A percentile compares a stretch with the other conserved stretches of the same genome.
Conservation (phyloP, 1,139 yeast genomes). For the Blastobotrys serpentis region DNA sequence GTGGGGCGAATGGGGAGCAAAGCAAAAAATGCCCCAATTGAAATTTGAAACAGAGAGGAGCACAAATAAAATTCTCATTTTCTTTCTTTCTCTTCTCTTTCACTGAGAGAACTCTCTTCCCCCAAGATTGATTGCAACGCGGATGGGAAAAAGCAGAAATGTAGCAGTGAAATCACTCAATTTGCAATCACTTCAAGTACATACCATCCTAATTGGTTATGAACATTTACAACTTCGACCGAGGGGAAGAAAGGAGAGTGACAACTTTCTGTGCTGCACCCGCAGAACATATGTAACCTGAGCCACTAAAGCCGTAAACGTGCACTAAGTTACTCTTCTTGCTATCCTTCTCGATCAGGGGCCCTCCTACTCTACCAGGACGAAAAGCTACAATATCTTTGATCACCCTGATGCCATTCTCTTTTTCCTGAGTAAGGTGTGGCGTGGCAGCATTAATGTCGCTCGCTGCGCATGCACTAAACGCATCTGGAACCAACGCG, state of each 20-base stretch:
- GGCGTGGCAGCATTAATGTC: background rate
- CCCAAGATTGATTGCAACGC: no score
- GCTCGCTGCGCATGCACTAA: background rate
- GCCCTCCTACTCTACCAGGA: slow-evolving; percentile 66
- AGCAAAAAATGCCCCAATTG: no score
- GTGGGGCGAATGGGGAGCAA: no score
- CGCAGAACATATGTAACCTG: slow-evolving; percentile 47
- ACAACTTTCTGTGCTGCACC: slow-evolving; percentile 22
- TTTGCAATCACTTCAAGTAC: background rate
- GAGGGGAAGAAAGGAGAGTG: background rate
- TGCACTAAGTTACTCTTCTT: slow-evolving; percentile 46
- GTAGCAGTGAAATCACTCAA: no score
- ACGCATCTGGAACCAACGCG: slow-evolving; percentile 49
- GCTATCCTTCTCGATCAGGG: slow-evolving; percentile 47
- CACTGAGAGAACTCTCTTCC: no score
- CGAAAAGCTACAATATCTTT: slow-evolving; percentile 64
- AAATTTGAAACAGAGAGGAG: no score
- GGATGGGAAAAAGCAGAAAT: no score
- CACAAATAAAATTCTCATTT: no score
- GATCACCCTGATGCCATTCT: slow-evolving; percentile 33
- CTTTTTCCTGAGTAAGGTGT: background rate
- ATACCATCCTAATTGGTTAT: background rate
- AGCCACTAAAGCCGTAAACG: slow-evolving; percentile 71
- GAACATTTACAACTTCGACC: background rate
- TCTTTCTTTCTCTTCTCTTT: no score